A percentile compares a stretch with the other conserved stretches of the same genome.
Conservation (phyloP, 768 basidiomycete genomes). For the Xanthoconium purpureum region DNA sequence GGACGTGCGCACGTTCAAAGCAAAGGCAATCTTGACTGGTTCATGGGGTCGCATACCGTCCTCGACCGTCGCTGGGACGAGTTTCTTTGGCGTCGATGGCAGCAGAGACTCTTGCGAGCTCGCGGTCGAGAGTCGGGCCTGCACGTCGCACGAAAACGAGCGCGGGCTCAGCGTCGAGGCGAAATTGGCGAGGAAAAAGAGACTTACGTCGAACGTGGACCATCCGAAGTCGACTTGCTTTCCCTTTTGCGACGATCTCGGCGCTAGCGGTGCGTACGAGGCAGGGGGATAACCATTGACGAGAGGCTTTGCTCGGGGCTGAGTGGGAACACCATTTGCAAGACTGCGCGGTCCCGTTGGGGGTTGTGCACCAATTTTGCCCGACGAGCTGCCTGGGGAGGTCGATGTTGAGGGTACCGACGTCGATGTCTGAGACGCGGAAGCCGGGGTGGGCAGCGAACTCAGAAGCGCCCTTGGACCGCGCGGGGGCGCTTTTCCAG, state of each 20-base stretch:
- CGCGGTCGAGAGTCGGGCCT: constrained; percentile 14
- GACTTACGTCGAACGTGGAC: constrained; percentile 35
- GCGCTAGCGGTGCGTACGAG: constrained; percentile 30
- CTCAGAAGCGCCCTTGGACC: constrained; percentile 69
- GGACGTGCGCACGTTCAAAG: constrained; percentile 30
- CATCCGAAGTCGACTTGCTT: constrained; percentile 40
- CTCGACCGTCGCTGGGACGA: constrained; percentile 21
- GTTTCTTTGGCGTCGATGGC: constrained; percentile 16
- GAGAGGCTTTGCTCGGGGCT: constrained; percentile 38
- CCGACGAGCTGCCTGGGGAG: constrained; percentile 27
- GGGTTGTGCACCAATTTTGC: constrained; percentile 51
- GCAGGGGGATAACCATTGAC: constrained; percentile 42
- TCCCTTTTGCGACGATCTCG: constrained; percentile 38
- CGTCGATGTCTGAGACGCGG: constrained; percentile 30
- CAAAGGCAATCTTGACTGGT: constrained; percentile 32
- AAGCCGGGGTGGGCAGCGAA: constrained; percentile 34
- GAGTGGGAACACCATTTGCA: constrained; percentile 36
- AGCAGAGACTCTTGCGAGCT: constrained; percentile 14
- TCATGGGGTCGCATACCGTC: constrained; percentile 33
- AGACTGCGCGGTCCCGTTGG: constrained; percentile 69
- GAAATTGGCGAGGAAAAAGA: constrained; percentile 1
- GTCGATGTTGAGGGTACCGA: constrained; percentile 35
- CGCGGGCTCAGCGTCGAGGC: background rate
- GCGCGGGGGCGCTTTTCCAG: constrained; percentile 73
- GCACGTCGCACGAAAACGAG: constrained; percentile 8